These are phyloP conservation scores for Allantophomopsis cytisporea DNA, from an alignment of 2,329 filamentous ascomycete species.

Conservation along the genomic window DNA sequence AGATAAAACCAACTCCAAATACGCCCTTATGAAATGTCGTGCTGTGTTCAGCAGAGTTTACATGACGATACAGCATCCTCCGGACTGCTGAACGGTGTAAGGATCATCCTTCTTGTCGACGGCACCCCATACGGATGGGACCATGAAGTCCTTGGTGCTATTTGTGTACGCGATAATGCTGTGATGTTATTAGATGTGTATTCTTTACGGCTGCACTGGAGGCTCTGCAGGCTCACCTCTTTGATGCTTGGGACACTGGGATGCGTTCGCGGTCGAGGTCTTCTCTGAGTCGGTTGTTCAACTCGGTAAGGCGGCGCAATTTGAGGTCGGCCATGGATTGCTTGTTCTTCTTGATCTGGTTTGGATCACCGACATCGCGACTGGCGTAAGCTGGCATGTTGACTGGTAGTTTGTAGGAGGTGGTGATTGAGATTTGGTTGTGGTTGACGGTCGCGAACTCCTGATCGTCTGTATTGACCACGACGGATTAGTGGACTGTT, in stretches of 20 bases:
- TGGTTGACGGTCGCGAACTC: no score
- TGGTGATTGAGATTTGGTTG: background rate
- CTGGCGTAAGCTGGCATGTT: conserved; percentile 52
- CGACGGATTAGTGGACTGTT: no score
- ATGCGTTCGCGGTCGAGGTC: conserved; percentile 92
- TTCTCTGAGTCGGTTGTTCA: conserved; percentile 91
- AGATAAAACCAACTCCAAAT: conserved; percentile 3
- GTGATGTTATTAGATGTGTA: conserved; percentile 2
- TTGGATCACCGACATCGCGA: conserved; percentile 52
- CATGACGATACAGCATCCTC: conserved; percentile 93
- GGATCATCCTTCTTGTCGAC: conserved; percentile 94
- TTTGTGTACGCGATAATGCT: conserved; percentile 98
- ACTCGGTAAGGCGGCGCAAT: conserved; percentile 86
- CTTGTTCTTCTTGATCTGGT: conserved; percentile 79
- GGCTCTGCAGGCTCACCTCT: conserved; percentile 45
- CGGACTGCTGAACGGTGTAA: conserved; percentile 90
- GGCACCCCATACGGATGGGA: conserved; percentile 88
- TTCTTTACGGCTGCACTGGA: no score
- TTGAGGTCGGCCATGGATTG: conserved; percentile 99
- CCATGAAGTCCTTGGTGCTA: conserved; percentile 97
- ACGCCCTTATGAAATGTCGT: conserved; percentile 6
- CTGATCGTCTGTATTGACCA: no score
- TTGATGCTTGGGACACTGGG: conserved; percentile 85
- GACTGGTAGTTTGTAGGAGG: conserved; percentile 1
- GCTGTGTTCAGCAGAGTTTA: conserved; percentile 22